Evolutionary conservation across 768 basidiomycete genomes (phyloP), one percentile per base, ranked within the genome.

Genomic region (Kwoniella pini): DNA sequence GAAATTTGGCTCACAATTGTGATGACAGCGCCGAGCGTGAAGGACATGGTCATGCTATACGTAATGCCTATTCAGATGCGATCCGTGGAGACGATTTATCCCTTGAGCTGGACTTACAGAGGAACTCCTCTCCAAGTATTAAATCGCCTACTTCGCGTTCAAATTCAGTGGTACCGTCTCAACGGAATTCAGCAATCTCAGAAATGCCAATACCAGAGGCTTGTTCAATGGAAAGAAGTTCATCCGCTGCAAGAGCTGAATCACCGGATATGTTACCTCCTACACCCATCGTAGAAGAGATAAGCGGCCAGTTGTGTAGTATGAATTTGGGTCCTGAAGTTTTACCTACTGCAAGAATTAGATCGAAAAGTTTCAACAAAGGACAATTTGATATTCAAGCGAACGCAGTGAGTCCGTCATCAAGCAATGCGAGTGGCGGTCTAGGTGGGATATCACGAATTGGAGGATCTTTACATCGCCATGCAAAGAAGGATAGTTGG

Each of bases 41-140:
- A 36, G 63, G 57, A 2, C 42, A 54, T 31, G 57, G 57, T 7
- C 48, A 42, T 13, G 52, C 51, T 13, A 59, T 64, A 2, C 30
- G 51, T 11, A 39, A 64, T 7, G 62, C 56, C 13, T 55, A 51
- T 28, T 44, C 45, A 9, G 54, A 48, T 19, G 57, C 62, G 4
- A 24, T 60, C 9, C 58, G 58, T 15, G 55, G 56, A 13, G 48
- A 63, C 31, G 54, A 64, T 21, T 46, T 67, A 11, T 21, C 63
- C 39, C 26, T 60, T 42, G 51, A 63, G 44, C 46, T 63, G 27
- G 56, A 54, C 22, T 31, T 59, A 57, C 54, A 56, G 27, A 46
- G 59, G 15, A 44, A 46, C 40, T 53, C 59, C 24, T 52, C 64
- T 30, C 38, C 54, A 21, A 38, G 46, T 28, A 48, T 54, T 19